Evolutionary conservation across 768 basidiomycete genomes (phyloP), one percentile per base, ranked within the genome.

Genomic region (Pulveroboletus sp.): DNA sequence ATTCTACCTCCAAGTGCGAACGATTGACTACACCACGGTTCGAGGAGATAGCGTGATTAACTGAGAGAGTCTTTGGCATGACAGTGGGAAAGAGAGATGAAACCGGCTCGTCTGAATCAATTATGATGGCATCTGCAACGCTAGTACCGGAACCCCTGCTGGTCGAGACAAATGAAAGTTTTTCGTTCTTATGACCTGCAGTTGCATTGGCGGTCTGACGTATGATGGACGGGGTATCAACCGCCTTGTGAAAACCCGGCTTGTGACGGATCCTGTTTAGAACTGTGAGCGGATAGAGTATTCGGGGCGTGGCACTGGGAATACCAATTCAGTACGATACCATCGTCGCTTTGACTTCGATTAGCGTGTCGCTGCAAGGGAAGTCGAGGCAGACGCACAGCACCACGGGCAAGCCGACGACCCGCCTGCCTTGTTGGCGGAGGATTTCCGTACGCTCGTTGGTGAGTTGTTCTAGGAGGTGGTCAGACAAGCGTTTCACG

Each of bases 241-340:
- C 31, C 11, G n/a, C 40, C 11, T 50, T 34, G 39, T 33, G 35
- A 31, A 45, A 50, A 25, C 34, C 36, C 34, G 40, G 32, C 38
- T 23, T 29, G 25, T 47, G 35, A 40, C 47, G 50, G 17, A 62
- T 51, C 62, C 57, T 62, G 48, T 44, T 39, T 29, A 42, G 27
- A 27, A 25, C 7, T n/a, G 35, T 67, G 9, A 62, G 45, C 11
- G 20, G 27, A 37, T 43, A 47, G 14, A 44, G 13, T 23, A 25
- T 31, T 10, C 27, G 17, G 45, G 39, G 16, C 5, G 27, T 32
- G 36, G 34, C 21, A 41, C 10, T 40, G 13, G 29, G 40, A 40
- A 38, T 60, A 62, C 67, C 67, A 69, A 47, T 66, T 63, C 39
- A 67, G 33, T 35, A 60, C 42, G 21, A 68, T 62, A 2, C 63